Base-by-base conservation (phyloP, 345 rosid genomes). In the Dipteronia sinensis region DNA sequence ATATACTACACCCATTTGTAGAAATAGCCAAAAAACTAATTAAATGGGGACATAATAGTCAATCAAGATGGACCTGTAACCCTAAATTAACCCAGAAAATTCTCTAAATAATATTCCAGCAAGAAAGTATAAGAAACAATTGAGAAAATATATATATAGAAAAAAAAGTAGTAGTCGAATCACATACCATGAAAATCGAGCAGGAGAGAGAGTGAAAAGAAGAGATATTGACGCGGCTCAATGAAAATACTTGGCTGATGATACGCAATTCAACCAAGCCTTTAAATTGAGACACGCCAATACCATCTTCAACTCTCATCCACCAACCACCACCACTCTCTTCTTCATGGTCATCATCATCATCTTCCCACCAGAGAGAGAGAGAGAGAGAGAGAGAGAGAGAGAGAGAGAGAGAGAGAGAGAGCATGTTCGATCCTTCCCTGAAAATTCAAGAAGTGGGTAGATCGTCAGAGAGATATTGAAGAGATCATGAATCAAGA, bases 191-290 rank as follows among this genome's bases (percentile, higher is more conserved):
- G 56, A 62, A 63, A 8, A 13, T 22, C 15, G 44, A 56, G 23
- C 1, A 49, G 64, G 75, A 49, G 65, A 63, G 65, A 49, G 65
- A 51, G 80, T 20, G 40, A 55, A 67, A 65, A 67, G 27, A 59
- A 79, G 83, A 86, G 88, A 83, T 86, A 86, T 86, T 86, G 88
- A 79, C 86, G 88, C 88, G 86, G 86, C 88, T 86, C 88, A 86
- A 83, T 79, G 86, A 76, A 86, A 81, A 72, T 46, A 77, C 75
- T 63, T 77, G 73, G 80, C 66, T 75, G 76, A 69, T 38, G 27
- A 59, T 12, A 9, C 16, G 22, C n/a, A 10, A 46, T 70, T 51
- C 80, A 86, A 74, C 86, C 85, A 59, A 69, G 83, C 74, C 77
- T 78, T 86, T 71, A 51, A 81, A 78, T 86, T 86, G 89, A 86